phyloP scores from a whole-genome alignment of 768 basidiomycete genomes.

The Auricularia cornea region DNA sequence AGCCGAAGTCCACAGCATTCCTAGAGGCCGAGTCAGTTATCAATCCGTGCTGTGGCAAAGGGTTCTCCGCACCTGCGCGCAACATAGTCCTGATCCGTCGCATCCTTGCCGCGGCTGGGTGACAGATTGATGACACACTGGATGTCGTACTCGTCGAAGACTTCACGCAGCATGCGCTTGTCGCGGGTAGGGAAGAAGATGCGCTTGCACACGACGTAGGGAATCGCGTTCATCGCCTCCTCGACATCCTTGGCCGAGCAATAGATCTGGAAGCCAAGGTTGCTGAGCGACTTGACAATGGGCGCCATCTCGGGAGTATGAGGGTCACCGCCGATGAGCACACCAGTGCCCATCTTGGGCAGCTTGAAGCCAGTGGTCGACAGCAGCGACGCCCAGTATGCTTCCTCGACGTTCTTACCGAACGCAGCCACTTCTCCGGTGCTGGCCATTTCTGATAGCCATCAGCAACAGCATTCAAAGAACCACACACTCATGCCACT shows the following conservation, averaged over 20 bases:
- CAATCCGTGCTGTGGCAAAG: background rate
- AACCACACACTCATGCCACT: too few species aligned
- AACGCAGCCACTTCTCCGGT: slow-evolving; percentile 97
- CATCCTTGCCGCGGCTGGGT: slow-evolving; percentile 61
- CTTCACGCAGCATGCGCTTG: slow-evolving; percentile 89
- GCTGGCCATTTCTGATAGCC: slow-evolving; percentile 98
- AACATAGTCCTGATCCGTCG: slow-evolving; percentile 91
- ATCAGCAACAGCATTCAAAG: too few species aligned
- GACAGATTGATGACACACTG: slow-evolving; percentile 92
- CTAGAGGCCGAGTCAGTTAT: slow-evolving; percentile 30
- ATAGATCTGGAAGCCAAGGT: slow-evolving; percentile 93
- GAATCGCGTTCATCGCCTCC: slow-evolving; percentile 67
- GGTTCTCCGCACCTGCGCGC: slow-evolving; percentile 72
- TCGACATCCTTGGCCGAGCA: slow-evolving; percentile 77
- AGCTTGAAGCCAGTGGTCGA: slow-evolving; percentile 95
- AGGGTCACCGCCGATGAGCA: slow-evolving; percentile 88
- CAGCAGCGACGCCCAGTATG: slow-evolving; percentile 91
- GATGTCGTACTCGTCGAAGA: slow-evolving; percentile 91
- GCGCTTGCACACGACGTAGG: slow-evolving; percentile 71
- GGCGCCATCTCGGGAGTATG: slow-evolving; percentile 76
- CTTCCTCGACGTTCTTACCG: slow-evolving; percentile 88
- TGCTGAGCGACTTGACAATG: slow-evolving; percentile 70
- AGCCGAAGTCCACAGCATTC: slow-evolving; percentile 93
- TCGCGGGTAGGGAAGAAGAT: slow-evolving; percentile 97
- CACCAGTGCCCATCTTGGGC: slow-evolving; percentile 74